Evolutionary conservation across 2,329 filamentous ascomycete species (phyloP).

Genomic region (Alternaria ethzedia): DNA sequence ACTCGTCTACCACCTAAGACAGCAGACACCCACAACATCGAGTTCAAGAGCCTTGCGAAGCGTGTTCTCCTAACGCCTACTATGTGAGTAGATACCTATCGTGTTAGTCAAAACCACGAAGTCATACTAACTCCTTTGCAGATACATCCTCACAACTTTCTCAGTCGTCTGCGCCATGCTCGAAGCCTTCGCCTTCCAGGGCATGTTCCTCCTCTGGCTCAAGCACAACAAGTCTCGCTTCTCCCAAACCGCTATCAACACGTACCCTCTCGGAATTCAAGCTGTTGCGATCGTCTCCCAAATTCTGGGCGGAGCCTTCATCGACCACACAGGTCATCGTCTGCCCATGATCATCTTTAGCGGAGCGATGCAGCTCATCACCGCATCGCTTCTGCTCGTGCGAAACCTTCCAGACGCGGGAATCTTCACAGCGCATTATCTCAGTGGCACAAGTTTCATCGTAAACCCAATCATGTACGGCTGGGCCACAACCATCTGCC

Average conservation of each 20-base stretch:
- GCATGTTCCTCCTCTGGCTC: conserved; percentile 30
- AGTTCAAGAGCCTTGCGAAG: conserved; percentile 20
- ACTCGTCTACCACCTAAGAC: conserved; percentile 28
- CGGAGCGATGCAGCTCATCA: conserved; percentile 40
- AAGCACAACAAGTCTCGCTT: conserved; percentile 23
- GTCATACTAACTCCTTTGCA: conserved; percentile 15
- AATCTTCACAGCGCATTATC: conserved; percentile 46
- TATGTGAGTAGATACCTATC: conserved; percentile 10
- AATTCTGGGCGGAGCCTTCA: conserved; percentile 42
- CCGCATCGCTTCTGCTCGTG: conserved; percentile 40
- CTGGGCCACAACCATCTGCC: conserved; percentile 49
- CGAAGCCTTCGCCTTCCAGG: conserved; percentile 40
- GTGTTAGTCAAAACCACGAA: not conserved
- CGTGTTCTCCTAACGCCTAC: conserved; percentile 22
- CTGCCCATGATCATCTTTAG: conserved; percentile 44
- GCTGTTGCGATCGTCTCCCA: conserved; percentile 62
- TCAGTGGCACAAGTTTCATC: conserved; percentile 47
- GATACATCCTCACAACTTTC: conserved; percentile 49
- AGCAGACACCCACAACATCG: conserved; percentile 26
- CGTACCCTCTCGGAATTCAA: conserved; percentile 64
- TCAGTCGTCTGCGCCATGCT: conserved; percentile 42
- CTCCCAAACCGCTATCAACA: conserved; percentile 58
- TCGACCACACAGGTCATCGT: conserved; percentile 43
- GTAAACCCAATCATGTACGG: conserved; percentile 49
- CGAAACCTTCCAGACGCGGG: conserved; percentile 38